These are phyloP conservation scores for Panellus pusillus DNA, from an alignment of 768 basidiomycete species.

Conservation along the genomic window DNA sequence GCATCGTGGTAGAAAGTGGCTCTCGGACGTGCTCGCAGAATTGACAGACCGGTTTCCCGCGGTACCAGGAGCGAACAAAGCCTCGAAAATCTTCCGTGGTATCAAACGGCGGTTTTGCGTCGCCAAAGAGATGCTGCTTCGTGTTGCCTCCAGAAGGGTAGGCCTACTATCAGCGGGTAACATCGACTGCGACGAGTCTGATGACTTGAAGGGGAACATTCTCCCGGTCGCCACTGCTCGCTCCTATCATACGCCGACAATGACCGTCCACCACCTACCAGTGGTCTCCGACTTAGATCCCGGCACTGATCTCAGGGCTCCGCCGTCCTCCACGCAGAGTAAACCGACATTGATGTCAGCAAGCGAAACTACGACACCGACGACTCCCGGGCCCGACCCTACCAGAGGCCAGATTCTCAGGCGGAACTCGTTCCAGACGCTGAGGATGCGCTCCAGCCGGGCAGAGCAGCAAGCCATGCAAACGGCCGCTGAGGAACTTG, in stretches of 20 bases:
- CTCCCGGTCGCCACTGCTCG: constrained; percentile 23
- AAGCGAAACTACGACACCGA: not conserved
- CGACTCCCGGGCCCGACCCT: constrained; percentile 13
- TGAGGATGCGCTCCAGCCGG: constrained; percentile 39
- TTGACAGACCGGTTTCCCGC: constrained; percentile 36
- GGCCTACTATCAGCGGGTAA: constrained; percentile 23
- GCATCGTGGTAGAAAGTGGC: constrained; percentile 69
- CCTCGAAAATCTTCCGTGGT: constrained; percentile 14
- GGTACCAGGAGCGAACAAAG: constrained; percentile 28
- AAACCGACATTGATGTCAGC: not conserved
- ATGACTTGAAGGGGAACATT: constrained; percentile 31
- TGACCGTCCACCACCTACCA: constrained; percentile 24
- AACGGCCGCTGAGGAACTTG: constrained; percentile 28
- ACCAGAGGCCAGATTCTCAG: constrained; percentile 42
- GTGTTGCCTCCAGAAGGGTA: constrained; percentile 26
- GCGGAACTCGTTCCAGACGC: constrained; percentile 42
- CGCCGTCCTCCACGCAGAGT: constrained; percentile 13
- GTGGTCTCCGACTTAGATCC: constrained; percentile 1
- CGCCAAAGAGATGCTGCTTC: constrained; percentile 19
- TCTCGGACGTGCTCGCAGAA: constrained; percentile 59
- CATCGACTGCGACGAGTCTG: constrained; percentile 25
- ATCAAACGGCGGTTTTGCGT: constrained; percentile 20
- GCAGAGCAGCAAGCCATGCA: constrained; percentile 23
- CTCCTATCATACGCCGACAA: constrained; percentile 7
- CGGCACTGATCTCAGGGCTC: not conserved